Percentiles rank a stretch among this genome's conserved stretches.
phyloP scores from a whole-genome alignment of 2,329 filamentous ascomycete genomes.

The Epicoccum sorghinum region DNA sequence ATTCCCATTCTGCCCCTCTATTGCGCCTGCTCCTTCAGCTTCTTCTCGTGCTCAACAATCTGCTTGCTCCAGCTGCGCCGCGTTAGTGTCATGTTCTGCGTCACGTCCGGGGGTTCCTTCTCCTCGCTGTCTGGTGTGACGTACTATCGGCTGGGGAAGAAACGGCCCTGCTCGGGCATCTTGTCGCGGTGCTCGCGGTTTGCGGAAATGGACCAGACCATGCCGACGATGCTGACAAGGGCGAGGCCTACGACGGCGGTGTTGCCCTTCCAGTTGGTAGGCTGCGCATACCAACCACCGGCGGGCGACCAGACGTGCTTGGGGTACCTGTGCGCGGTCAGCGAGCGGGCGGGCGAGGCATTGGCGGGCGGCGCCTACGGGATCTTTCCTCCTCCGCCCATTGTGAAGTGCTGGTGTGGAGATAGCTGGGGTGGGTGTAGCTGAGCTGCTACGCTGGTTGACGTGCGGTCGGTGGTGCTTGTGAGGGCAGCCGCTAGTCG shows the following conservation, averaged over 20 bases:
- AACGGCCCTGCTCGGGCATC: slow-evolving; percentile 77
- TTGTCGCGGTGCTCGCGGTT: slow-evolving; percentile 73
- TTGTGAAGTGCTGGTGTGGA: slow-evolving; percentile 65
- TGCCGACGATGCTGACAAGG: slow-evolving; percentile 70
- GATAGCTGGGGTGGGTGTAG: slow-evolving; percentile 13
- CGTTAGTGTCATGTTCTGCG: slow-evolving; percentile 33
- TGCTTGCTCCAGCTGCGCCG: slow-evolving; percentile 70
- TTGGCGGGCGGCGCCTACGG: slow-evolving; percentile 55
- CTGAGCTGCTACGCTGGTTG: slow-evolving; percentile 1
- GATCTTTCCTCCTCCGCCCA: slow-evolving; percentile 71
- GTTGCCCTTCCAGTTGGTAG: slow-evolving; percentile 93
- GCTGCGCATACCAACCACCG: slow-evolving; percentile 97
- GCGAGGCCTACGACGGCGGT: slow-evolving; percentile 76
- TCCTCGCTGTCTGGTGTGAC: slow-evolving; percentile 44
- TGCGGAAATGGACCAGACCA: slow-evolving; percentile 75
- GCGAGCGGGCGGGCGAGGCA: slow-evolving; percentile 15
- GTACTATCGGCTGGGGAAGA: slow-evolving; percentile 85
- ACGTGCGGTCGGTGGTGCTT: slow-evolving; percentile 8
- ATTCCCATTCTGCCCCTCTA: not conserved
- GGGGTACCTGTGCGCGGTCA: slow-evolving; percentile 72
- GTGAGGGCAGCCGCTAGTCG: slow-evolving; percentile 3
- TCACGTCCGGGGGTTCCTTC: not conserved
- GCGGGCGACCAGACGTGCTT: slow-evolving; percentile 99
- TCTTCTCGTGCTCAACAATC: slow-evolving; percentile 71
- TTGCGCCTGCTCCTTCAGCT: slow-evolving; percentile 46